Evolutionary conservation across 208 protist genomes (phyloP).

Genomic region (Tritrichomonas musculus): DNA sequence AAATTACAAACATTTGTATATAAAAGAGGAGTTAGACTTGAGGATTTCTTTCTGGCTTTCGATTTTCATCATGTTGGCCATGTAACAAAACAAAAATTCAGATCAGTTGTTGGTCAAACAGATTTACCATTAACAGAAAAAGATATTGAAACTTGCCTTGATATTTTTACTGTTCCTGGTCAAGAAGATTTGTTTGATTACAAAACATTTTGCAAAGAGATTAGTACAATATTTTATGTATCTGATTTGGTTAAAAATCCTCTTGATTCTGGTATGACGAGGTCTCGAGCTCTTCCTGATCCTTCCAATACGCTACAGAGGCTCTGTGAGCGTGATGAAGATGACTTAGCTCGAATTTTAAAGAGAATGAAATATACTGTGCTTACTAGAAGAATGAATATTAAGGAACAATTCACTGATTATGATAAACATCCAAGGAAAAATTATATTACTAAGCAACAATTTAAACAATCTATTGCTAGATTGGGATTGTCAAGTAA

Average conservation of each 20-base stretch:
- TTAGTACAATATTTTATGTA: neutral
- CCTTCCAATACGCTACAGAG: neutral
- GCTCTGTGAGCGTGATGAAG: neutral
- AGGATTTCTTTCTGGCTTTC: neutral
- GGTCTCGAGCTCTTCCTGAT: neutral
- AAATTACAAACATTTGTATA: neutral
- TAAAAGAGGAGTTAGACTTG: neutral
- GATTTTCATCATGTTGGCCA: neutral
- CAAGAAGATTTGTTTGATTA: constrained; percentile 9
- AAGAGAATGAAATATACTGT: constrained; percentile 7
- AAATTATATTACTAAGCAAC: constrained; percentile 16
- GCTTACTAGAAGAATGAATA: neutral
- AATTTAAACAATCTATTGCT: neutral
- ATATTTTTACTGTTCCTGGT: neutral
- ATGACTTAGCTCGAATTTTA: neutral
- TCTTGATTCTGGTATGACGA: neutral
- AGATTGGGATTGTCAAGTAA: neutral
- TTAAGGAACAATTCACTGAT: neutral
- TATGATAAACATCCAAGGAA: neutral
- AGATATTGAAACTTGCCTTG: neutral
- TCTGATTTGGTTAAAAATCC: neutral
- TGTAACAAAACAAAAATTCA: constrained; percentile 17
- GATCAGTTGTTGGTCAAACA: neutral
- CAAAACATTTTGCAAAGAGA: neutral
- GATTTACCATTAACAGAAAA: neutral